Evolutionary conservation across 306 rosid genomes (phyloP), one percentile per base, ranked within the genome.

Genomic region (Morella rubra): DNA sequence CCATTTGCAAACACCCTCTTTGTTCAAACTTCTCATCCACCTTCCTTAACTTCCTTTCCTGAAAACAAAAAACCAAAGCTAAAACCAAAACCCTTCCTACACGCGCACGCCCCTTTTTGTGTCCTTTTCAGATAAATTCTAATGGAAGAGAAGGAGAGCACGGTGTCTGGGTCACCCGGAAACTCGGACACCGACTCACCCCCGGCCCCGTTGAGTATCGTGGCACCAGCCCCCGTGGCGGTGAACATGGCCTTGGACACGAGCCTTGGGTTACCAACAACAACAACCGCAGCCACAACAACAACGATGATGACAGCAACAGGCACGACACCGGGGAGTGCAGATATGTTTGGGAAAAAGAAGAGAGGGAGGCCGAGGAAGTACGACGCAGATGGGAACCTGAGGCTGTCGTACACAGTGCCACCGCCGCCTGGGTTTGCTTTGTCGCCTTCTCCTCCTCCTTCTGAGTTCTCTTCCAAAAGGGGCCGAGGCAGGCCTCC

Each of bases 361-460:
- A 93, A 89, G 68, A 88, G 96, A 80, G 98, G 97, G 52, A 88
- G 93, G 74, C 97, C 97, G 0, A 91, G 97, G 77, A 91, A 93
- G 80, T 91, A 93, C 61, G 96, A 91, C 12, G 72, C 92, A 20
- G 90, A 88, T 37, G 91, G 96, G 78, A 93, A 89, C 80, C 75
- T 88, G 62, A 85, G 83, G 20, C 2, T 69, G 52, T 61, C 75
- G 22, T 84, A 82, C 70, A 76, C 74, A 73, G 80, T 79, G 56
- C 13, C 81, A 20, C 12, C 81, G 1, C 81, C 85, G 46, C 83
- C 84, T 14, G 89, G 90, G 3, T 89, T 91, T 78, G 80, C 89
- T 86, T 56, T 91, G 58, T 83, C 94, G 5, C 82, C 88, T 11
- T 64, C 78, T 27, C 74, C 87, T 41, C 73, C 64, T 4, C 37